A percentile compares a stretch with the other conserved stretches of the same genome.
phyloP scores from a whole-genome alignment of 768 basidiomycete species.

The Omphalotus guepiniiformis region DNA sequence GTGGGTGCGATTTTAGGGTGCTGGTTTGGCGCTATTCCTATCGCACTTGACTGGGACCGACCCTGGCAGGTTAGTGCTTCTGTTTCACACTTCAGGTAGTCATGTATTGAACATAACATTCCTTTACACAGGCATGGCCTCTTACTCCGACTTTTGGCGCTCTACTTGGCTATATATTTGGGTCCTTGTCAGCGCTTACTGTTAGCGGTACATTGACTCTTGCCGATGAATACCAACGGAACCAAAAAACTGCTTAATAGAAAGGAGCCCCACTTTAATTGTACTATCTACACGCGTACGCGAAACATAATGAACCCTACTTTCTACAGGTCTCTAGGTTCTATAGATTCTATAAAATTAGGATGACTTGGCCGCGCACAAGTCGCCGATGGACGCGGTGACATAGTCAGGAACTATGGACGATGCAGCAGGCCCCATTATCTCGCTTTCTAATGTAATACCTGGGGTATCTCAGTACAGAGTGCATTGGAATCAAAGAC shows the following conservation, averaged over 20 bases:
- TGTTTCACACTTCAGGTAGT: not conserved
- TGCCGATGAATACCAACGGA: constrained; percentile 26
- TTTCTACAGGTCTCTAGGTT: not conserved
- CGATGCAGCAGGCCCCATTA: constrained; percentile 57
- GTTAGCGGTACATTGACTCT: constrained; percentile 35
- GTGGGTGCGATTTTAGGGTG: constrained; percentile 67
- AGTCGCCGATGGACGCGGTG: constrained; percentile 76
- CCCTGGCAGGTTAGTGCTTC: constrained; percentile 83
- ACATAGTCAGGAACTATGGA: constrained; percentile 78
- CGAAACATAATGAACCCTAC: not conserved
- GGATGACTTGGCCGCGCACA: constrained; percentile 34
- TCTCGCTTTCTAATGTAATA: constrained; percentile 69
- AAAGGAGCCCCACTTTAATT: too few species aligned
- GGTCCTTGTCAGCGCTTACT: constrained; percentile 51
- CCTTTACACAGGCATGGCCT: constrained; percentile 75
- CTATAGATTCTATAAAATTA: too few species aligned
- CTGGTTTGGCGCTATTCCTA: constrained; percentile 80
- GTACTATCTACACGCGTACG: not conserved
- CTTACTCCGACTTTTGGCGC: constrained; percentile 73
- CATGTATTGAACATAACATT: too few species aligned
- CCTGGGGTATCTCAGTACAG: constrained; percentile 39
- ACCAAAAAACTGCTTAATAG: constrained; percentile 1
- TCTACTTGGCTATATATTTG: constrained; percentile 60
- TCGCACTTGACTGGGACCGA: constrained; percentile 94
- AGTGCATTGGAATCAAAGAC: not conserved